phyloP scores from a whole-genome alignment of 2,329 filamentous ascomycete genomes.

The Penicillium paneum region DNA sequence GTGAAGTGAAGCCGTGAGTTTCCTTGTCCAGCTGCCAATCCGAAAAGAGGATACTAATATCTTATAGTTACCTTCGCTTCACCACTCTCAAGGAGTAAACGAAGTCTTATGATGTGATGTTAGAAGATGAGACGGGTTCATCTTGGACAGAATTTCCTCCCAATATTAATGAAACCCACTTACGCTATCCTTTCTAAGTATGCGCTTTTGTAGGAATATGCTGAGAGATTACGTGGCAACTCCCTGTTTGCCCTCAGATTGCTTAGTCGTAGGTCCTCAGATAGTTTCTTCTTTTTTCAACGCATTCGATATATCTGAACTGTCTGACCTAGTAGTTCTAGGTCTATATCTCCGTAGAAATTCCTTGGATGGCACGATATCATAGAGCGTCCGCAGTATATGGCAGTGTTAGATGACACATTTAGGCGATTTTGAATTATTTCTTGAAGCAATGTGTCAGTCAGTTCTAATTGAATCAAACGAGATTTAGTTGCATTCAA shows the following conservation, averaged over 20 bases:
- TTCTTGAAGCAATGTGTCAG: neutral
- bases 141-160: neutral
- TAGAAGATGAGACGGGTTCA: conserved; percentile 6
- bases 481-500: neutral
- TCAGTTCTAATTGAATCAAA: neutral
- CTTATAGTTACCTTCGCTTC: conserved; percentile 39
- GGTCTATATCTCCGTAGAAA: neutral
- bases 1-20: conserved; percentile 57
- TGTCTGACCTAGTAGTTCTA: neutral
- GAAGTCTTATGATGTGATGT: conserved; percentile 15
- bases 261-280: neutral
- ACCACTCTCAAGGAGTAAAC: conserved; percentile 37
- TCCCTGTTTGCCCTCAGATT: neutral
- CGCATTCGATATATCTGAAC: neutral
- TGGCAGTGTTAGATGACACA: neutral
- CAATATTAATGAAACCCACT: neutral
- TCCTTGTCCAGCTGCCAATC: neutral
- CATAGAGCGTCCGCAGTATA: neutral
- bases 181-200: neutral
- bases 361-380: neutral
- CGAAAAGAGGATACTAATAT: conserved; percentile 6
- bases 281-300: neutral
- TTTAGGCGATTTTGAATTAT: neutral
- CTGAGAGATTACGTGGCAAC: neutral
- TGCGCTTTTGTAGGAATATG: neutral